A percentile compares a stretch with the other conserved stretches of the same genome.
Conservation (phyloP, 176 grass and related monocot species). For the Zea mays region Zm-B73-REFERENCE-NAM-5.0 NC_050100.1:78781001-78781500, state of each 20-base stretch:
- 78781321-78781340: conserved; percentile 77
- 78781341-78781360: conserved; percentile 69
- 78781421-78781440: conserved; percentile 16
- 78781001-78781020: conserved; percentile 77
- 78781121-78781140: conserved; percentile 42
- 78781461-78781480: not conserved
- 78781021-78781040: conserved; percentile 83
- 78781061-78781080: conserved; percentile 94
- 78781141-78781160: conserved; percentile 69
- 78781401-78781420: not conserved
- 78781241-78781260: conserved; percentile 64
- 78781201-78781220: conserved; percentile 55
- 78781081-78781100: conserved; percentile 75
- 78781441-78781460: not conserved
- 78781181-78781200: conserved; percentile 71
- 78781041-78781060: conserved; percentile 85
- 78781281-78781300: conserved; percentile 57
- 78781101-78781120: conserved; percentile 78
- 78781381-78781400: not conserved
- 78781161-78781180: conserved; percentile 65
- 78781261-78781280: conserved; percentile 79
- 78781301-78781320: conserved; percentile 50
- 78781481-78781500: not conserved
- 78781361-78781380: not conserved
- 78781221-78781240: conserved; percentile 84